Evolutionary conservation across 1,139 yeast species (phyloP).

Genomic region (Lodderomyces parapsilosis): DNA sequence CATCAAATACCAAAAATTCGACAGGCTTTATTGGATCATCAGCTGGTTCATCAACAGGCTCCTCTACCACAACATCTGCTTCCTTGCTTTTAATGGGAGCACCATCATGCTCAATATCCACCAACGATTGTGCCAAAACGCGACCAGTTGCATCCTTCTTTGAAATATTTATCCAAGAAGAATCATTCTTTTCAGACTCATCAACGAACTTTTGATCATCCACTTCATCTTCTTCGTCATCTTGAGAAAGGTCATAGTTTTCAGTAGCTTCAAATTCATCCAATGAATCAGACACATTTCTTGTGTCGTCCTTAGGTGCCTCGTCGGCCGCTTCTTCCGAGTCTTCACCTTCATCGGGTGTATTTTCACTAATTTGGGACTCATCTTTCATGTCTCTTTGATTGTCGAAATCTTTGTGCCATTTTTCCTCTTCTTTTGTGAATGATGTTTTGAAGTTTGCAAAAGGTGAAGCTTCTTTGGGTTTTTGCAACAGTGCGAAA

Average conservation of each 20-base stretch:
- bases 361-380: constrained; percentile 2
- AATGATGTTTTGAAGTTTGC: constrained; percentile 6
- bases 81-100: background rate
- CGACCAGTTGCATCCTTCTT: background rate
- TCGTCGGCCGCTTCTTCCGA: constrained; percentile 4
- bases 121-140: background rate
- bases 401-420: constrained; percentile 3
- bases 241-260: background rate
- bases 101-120: background rate
- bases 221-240: constrained; percentile 4
- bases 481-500: background rate
- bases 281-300: background rate
- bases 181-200: background rate
- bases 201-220: background rate
- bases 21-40: constrained; percentile 8
- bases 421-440: constrained; percentile 2
- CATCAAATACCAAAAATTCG: constrained; percentile 15
- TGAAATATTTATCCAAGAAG: background rate
- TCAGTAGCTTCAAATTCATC: background rate
- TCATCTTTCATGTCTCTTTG: constrained; percentile 8
- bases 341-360: constrained; percentile 6
- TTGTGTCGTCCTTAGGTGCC: background rate
- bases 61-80: constrained; percentile 2
- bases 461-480: constrained; percentile 6
- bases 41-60: constrained; percentile 2